Base-by-base conservation (phyloP, 805 yeast genomes). In the Pichia kluyveri region DNA sequence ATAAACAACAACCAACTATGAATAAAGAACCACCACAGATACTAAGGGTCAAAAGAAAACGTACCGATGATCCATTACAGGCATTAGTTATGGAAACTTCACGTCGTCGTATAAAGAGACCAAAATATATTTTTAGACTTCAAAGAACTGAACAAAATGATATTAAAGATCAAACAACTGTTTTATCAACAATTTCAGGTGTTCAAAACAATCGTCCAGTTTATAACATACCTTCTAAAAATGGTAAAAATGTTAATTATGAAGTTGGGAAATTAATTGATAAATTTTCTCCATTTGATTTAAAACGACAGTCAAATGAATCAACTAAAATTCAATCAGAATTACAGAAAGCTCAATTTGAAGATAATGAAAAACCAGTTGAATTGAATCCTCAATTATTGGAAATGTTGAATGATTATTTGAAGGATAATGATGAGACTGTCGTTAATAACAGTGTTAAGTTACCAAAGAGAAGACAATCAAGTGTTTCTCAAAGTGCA, bases 51-150 rank as follows among this genome's bases (percentile, higher is more conserved):
- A 91, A 93, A 65, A 75, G 98, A 50, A 83, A 84, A 59, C 73
- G 96, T 51, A 82, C 79, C 46, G 93, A 88, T 58, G 96, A 87
- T 55, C 96, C 97, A 3, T 71, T 91, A 26, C 88, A 86, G 56
- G 96, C 96, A 1, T 71, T 90, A 14, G 66, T 77, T 10, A 56
- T 77, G 28, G 79, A 75, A 44, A 70, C 69, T 38, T 34, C 49
- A 7, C 50, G 48, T 26, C 48, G 53, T n/a, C 52, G 46, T n/a
- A 43, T 45, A 26, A 48, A 45, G 27, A 27, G 52, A 30, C 55
- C 70, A 4, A 57, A 61, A 8, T 68, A 58, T 47, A 57, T 78
- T 51, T 70, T 79, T 68, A 72, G 69, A 53, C 60, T 77, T 10
- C 72, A 78, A 6, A 62, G 73, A 54, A 75, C 80, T 1, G 76